phyloP scores from a whole-genome alignment of 2,329 filamentous ascomycete species.

The Beauveria scarabaeidicola region DNA sequence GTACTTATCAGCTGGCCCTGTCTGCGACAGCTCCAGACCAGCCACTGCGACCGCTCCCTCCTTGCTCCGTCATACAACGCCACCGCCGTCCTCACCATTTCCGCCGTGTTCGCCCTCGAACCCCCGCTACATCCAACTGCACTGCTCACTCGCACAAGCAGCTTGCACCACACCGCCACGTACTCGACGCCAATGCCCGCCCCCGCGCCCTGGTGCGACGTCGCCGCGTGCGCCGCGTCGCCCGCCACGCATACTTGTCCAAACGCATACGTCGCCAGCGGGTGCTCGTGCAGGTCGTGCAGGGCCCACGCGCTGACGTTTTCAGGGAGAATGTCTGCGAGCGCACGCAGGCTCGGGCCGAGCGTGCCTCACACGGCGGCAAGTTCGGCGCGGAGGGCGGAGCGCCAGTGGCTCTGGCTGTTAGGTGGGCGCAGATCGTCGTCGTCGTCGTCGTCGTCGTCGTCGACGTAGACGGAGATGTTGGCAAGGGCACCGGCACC shows the following conservation, averaged over 20 bases:
- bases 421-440: background rate
- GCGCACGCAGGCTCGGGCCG: background rate
- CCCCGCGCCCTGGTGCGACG: constrained; percentile 52
- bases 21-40: constrained; percentile 38
- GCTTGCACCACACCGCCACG: constrained; percentile 31
- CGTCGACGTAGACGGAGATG: background rate
- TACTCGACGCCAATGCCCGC: constrained; percentile 51
- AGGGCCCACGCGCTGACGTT: constrained; percentile 31
- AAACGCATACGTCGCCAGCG: constrained; percentile 32
- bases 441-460: background rate
- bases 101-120: background rate
- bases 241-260: constrained; percentile 43
- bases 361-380: background rate
- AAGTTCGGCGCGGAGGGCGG: background rate
- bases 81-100: background rate
- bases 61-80: constrained; percentile 42
- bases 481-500: constrained; percentile 12
- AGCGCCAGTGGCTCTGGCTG: background rate
- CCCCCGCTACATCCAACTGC: background rate
- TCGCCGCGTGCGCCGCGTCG: constrained; percentile 55
- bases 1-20: constrained; percentile 12
- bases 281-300: constrained; percentile 37
- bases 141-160: constrained; percentile 36
- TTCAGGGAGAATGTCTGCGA: background rate
- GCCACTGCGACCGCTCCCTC: constrained; percentile 37